Evolutionary conservation across 2,329 filamentous ascomycete genomes (phyloP), one percentile per base, ranked within the genome.

Genomic region (Alternaria sp.): DNA sequence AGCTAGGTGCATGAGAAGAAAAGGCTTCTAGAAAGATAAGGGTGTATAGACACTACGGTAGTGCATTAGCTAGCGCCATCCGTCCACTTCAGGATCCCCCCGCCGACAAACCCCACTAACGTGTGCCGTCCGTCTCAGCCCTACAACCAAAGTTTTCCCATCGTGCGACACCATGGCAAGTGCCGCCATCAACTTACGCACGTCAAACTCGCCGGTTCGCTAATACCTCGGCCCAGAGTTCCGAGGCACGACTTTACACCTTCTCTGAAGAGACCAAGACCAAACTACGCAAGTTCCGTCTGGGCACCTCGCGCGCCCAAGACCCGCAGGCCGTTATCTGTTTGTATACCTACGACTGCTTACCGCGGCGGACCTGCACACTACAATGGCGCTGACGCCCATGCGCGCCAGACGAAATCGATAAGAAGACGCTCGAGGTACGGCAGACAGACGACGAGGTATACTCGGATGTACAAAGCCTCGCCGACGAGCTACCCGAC

Each of bases 261-360:
- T 96, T 98, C 86, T 96, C 93, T 31, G 86, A 88, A 65, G 92
- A 95, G 80, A 97, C 92, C 44, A 95, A 90, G 80, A 88, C 93
- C 66, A 89, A 93, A 74, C 86, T 99, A 66, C 90, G 92, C 78
- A 98, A 97, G 80, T 99, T 99, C 82, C 91, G 95, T 50, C 85
- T 99, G 28, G 88, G 90, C 26, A 98, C 95, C 2, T 97, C 93
- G 33, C 85, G 95, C 66, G 88, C 92, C 51, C 94, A 90, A 75
- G 88, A 90, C 45, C 90, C 93, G 0, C 92, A 97, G 81, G 95
- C 93, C 61, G 88, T 96, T 62, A 96, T 99, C 69, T 98, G 95
- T 98, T 90, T 80, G 89, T 48, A 48, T 48, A 11, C 44, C 44
- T 48, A 34, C 17, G 37, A 21, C 44, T 34, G 28, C 59, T 26